phyloP scores from a whole-genome alignment of 352 stramenopile genomes.

The Pythium folliculosum region DNA sequence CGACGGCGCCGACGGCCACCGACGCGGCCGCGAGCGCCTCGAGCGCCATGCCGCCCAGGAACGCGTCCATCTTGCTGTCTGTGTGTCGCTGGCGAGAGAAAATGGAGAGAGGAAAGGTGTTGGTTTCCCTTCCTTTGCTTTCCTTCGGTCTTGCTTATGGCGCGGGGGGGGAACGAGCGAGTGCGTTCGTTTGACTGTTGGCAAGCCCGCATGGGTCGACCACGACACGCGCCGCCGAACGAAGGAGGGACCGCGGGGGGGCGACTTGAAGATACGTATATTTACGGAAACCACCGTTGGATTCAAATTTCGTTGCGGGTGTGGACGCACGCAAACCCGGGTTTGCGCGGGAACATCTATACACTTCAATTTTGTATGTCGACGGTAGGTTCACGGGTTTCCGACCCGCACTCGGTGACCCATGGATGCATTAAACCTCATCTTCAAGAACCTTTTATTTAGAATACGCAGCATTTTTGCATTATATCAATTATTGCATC shows the following conservation, averaged over 20 bases:
- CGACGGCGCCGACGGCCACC: conserved; percentile 31
- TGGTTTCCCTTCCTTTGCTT: background rate
- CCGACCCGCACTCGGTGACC: background rate
- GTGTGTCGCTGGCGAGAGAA: background rate
- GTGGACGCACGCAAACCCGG: conserved; percentile 1
- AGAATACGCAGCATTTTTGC: background rate
- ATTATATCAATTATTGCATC: background rate
- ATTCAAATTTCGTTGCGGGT: conserved; percentile 12
- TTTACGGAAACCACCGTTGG: conserved; percentile 5
- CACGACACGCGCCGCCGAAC: background rate
- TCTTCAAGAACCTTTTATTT: background rate
- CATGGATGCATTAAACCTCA: background rate
- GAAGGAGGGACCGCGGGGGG: background rate
- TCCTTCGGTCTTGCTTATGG: background rate
- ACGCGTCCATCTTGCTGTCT: conserved; percentile 23
- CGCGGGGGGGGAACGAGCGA: background rate
- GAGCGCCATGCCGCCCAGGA: conserved; percentile 44
- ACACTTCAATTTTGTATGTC: conserved; percentile 8
- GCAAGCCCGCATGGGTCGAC: too few species aligned
- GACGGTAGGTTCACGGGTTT: background rate
- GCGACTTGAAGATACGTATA: conserved; percentile 9
- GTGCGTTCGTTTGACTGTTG: too few species aligned
- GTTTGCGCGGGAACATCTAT: conserved; percentile 1
- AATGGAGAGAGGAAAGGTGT: too few species aligned
- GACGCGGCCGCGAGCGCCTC: conserved; percentile 55